Percentiles rank a stretch among this genome's conserved stretches.
phyloP scores from a whole-genome alignment of 306 rosid genomes.

The Rosa rugosa region DNA sequence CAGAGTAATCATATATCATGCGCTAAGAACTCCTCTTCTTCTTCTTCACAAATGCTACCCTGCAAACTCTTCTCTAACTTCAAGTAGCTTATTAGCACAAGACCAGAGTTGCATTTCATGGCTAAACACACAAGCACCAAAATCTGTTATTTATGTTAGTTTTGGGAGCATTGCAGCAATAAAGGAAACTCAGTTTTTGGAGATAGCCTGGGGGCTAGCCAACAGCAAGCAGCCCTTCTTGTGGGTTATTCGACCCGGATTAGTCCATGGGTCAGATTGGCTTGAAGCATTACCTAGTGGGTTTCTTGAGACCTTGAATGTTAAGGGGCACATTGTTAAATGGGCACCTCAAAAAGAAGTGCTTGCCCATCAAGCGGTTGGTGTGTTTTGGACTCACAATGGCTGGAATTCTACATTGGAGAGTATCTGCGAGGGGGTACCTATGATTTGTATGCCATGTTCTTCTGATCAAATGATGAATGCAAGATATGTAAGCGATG shows the following conservation, averaged over 20 bases:
- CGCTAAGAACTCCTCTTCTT: too few relatives aligned
- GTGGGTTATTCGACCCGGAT: conserved; percentile 56
- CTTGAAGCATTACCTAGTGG: conserved; percentile 45
- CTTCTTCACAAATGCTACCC: conserved; percentile 43
- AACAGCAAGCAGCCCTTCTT: conserved; percentile 46
- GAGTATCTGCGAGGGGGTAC: conserved; percentile 62
- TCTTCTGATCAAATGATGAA: conserved; percentile 49
- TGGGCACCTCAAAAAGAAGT: conserved; percentile 24
- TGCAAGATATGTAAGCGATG: conserved; percentile 48
- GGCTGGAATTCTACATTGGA: conserved; percentile 73
- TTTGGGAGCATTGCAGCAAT: conserved; percentile 51
- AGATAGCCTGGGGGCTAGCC: conserved; percentile 64
- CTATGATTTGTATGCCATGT: conserved; percentile 57
- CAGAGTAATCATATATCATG: too few relatives aligned
- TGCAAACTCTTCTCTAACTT: conserved; percentile 11
- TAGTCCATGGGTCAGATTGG: conserved; percentile 40
- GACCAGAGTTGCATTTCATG: conserved; percentile 53
- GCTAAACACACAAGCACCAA: conserved; percentile 38
- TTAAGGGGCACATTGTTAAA: conserved; percentile 25
- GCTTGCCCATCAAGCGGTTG: conserved; percentile 46
- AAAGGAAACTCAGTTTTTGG: conserved; percentile 38
- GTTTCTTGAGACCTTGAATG: conserved; percentile 40
- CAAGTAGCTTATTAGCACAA: conserved; percentile 38
- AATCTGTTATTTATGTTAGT: conserved; percentile 52
- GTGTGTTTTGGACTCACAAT: conserved; percentile 57